Conservation (phyloP, 2,329 filamentous ascomycete genomes). For the Colletotrichum sp. region DNA sequence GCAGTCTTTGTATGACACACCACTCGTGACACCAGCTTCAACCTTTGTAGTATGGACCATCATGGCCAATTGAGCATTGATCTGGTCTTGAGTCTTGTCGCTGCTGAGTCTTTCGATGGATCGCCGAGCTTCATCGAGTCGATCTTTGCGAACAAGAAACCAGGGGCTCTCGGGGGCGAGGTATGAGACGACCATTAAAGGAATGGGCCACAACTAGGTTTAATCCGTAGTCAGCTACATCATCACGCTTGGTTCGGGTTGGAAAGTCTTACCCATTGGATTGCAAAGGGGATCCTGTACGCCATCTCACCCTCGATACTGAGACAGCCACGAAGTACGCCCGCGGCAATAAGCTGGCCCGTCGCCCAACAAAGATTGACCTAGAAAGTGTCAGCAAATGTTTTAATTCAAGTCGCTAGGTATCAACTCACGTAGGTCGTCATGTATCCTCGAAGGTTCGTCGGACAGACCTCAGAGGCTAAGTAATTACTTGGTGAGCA, state of each 20-base stretch:
- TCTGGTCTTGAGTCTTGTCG: constrained; percentile 20
- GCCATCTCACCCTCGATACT: constrained; percentile 36
- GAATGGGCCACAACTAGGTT: constrained; percentile 35
- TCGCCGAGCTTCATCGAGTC: constrained; percentile 35
- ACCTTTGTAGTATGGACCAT: constrained; percentile 39
- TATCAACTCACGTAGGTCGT: constrained; percentile 31
- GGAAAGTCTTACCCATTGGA: constrained; percentile 36
- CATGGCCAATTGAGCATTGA: constrained; percentile 24
- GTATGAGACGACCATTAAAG: constrained; percentile 36
- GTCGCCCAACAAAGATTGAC: constrained; percentile 48
- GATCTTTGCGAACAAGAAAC: constrained; percentile 43
- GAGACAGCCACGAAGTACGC: constrained; percentile 41
- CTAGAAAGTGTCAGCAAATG: background rate
- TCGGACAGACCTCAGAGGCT: constrained; percentile 46
- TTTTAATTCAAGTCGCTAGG: accelerated
- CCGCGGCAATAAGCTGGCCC: constrained; percentile 45
- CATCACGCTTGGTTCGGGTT: background rate
- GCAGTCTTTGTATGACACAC: constrained; percentile 50
- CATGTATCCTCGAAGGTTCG: constrained; percentile 44
- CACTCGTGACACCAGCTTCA: constrained; percentile 41
- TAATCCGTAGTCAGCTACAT: background rate
- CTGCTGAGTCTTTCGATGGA: constrained; percentile 33
- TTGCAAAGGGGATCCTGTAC: constrained; percentile 43
- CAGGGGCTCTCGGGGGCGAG: constrained; percentile 49
- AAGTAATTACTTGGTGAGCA: background rate